A percentile compares a stretch with the other conserved stretches of the same genome.
These are phyloP conservation scores for Pseudogymnoascus sp. DNA, from an alignment of 2,329 filamentous ascomycete species.

Conservation along the genomic window DNA sequence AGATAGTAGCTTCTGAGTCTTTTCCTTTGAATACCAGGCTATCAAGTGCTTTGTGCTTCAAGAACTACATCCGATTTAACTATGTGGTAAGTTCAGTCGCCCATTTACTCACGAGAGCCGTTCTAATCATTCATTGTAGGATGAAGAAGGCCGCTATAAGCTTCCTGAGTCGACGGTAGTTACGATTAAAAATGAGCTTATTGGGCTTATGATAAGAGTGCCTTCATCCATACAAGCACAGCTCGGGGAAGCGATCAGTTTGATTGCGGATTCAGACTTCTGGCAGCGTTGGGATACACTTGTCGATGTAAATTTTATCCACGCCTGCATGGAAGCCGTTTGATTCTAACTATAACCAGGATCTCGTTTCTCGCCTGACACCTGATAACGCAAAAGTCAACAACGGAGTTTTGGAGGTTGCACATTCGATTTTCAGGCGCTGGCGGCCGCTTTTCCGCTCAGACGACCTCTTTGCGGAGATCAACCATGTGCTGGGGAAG, in stretches of 20 bases:
- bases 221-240: constrained; percentile 84
- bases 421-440: constrained; percentile 93
- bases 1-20: constrained; percentile 72
- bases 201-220: constrained; percentile 92
- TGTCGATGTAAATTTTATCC: constrained; percentile 53
- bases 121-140: constrained; percentile 36
- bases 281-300: constrained; percentile 95
- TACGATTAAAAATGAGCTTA: constrained; percentile 89
- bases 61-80: constrained; percentile 93
- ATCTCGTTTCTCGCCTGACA: constrained; percentile 82
- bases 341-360: constrained; percentile 37
- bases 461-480: constrained; percentile 86
- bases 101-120: neutral
- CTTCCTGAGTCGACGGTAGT: constrained; percentile 72
- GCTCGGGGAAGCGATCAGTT: constrained; percentile 90
- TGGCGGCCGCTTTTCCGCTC: constrained; percentile 93
- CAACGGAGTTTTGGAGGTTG: constrained; percentile 90
- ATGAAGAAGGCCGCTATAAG: constrained; percentile 92
- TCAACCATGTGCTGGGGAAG: constrained; percentile 84
- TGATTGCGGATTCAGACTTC: constrained; percentile 97
- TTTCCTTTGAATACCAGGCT: constrained; percentile 73
- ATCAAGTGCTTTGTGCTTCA: constrained; percentile 87
- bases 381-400: constrained; percentile 75
- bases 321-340: neutral
- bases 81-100: constrained; percentile 58